A percentile compares a stretch with the other conserved stretches of the same genome.
Evolutionary conservation across 2,329 filamentous ascomycete species (phyloP).

Genomic region (Fusarium sp.): DNA sequence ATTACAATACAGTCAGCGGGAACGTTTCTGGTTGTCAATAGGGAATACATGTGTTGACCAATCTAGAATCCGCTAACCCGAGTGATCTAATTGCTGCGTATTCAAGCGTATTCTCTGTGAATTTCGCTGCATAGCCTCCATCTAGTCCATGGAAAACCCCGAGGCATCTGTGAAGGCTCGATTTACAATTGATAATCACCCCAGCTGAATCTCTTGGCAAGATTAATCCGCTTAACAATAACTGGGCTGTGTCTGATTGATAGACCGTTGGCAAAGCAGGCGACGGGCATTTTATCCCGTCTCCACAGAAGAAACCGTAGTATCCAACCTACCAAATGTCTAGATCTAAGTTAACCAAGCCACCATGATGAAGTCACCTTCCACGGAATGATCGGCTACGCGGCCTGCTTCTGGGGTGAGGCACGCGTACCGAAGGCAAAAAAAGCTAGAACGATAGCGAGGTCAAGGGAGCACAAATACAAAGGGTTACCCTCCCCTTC

Average conservation of each 20-base stretch:
- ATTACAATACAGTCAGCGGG: neutral
- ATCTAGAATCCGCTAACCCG: neutral
- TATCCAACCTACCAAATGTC: conserved; percentile 12
- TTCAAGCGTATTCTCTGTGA: neutral
- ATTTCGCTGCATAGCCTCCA: neutral
- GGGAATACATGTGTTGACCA: neutral
- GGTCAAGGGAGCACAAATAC: conserved; percentile 18
- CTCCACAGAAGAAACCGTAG: conserved; percentile 4
- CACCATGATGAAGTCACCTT: conserved; percentile 40
- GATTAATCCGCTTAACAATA: neutral
- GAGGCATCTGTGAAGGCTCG: neutral
- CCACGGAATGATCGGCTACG: conserved; percentile 20
- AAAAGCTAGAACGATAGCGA: neutral
- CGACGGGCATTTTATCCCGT: conserved; percentile 13
- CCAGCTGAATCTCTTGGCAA: neutral
- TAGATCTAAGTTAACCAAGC: conserved; percentile 26
- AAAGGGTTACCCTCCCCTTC: conserved; percentile 20
- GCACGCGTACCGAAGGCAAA: conserved; percentile 13
- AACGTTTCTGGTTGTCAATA: conserved; percentile 1
- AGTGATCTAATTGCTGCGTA: neutral
- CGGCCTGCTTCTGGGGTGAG: conserved; percentile 17
- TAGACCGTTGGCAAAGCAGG: neutral
- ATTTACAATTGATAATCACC: neutral
- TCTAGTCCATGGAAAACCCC: neutral
- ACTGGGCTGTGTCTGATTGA: neutral